Conservation (phyloP, 805 yeast species). For the Saccharomycopsis microspora region DNA sequence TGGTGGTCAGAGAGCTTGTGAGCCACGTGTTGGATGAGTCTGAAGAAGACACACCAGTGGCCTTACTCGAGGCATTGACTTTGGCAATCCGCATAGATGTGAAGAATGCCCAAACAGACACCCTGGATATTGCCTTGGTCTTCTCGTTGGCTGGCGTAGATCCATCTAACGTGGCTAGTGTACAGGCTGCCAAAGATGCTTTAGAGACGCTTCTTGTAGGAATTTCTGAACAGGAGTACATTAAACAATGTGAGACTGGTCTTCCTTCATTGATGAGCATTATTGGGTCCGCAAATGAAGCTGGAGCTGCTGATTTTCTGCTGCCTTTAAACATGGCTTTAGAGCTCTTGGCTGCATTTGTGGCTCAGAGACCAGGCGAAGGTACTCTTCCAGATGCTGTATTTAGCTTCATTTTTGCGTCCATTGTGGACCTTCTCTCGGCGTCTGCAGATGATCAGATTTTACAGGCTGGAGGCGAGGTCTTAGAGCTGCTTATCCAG, state of each 20-base stretch:
- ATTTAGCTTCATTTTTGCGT: constrained; percentile 19
- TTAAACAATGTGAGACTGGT: constrained; percentile 35
- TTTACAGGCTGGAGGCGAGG: constrained; percentile 67
- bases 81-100: constrained; percentile 41
- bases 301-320: not conserved
- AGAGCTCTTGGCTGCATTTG: constrained; percentile 40
- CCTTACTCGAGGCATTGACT: constrained; percentile 60
- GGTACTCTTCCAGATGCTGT: constrained; percentile 21
- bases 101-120: constrained; percentile 21
- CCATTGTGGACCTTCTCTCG: constrained; percentile 20
- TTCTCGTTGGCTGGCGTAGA: constrained; percentile 60
- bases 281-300: constrained; percentile 19
- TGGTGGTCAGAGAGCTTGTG: constrained; percentile 26
- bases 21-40: constrained; percentile 42
- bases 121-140: constrained; percentile 39
- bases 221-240: constrained; percentile 34
- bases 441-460: constrained; percentile 62
- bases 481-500: constrained; percentile 47
- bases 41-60: constrained; percentile 71
- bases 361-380: constrained; percentile 31
- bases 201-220: constrained; percentile 45
- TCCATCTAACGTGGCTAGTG: constrained; percentile 61
- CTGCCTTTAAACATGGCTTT: constrained; percentile 30
- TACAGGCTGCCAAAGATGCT: constrained; percentile 49
- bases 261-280: constrained; percentile 35